A percentile compares a stretch with the other conserved stretches of the same genome.
Conservation (phyloP, 164 flowering plant species). For the Vitis labrusca region DNA sequence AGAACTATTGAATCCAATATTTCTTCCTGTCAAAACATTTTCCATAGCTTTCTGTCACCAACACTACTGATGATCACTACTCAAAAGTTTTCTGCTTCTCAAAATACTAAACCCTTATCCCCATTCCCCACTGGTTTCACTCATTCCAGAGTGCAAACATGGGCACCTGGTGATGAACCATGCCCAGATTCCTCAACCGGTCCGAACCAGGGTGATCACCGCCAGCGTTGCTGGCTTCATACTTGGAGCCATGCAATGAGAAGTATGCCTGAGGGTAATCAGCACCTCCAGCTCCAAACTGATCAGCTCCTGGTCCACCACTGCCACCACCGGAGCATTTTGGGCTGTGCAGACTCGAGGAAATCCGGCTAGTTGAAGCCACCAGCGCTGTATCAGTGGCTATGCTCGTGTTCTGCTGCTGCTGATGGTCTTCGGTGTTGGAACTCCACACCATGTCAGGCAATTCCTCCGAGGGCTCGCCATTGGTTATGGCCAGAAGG, state of each 20-base stretch:
- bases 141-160: conserved; percentile 64
- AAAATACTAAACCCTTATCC: no score
- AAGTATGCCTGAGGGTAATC: conserved; percentile 27
- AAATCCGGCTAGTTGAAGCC: conserved; percentile 12
- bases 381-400: conserved; percentile 14
- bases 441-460: conserved; percentile 40
- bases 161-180: conserved; percentile 49
- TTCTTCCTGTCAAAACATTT: no score
- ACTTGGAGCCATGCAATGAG: conserved; percentile 29
- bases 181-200: conserved; percentile 20
- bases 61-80: background rate
- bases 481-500: conserved; percentile 28
- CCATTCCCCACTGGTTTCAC: conserved; percentile 1
- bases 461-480: conserved; percentile 30
- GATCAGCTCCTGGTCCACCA: background rate
- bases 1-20: no score
- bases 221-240: conserved; percentile 18
- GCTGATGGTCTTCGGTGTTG: conserved; percentile 13
- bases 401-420: background rate
- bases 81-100: background rate
- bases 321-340: conserved; percentile 11
- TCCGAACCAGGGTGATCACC: background rate
- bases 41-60: no score
- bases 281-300: conserved; percentile 16
- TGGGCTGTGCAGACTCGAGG: conserved; percentile 26